These are phyloP conservation scores for Elaphomyces granulatus DNA, from an alignment of 495 filamentous ascomycete genomes.

Conservation along the genomic window DNA sequence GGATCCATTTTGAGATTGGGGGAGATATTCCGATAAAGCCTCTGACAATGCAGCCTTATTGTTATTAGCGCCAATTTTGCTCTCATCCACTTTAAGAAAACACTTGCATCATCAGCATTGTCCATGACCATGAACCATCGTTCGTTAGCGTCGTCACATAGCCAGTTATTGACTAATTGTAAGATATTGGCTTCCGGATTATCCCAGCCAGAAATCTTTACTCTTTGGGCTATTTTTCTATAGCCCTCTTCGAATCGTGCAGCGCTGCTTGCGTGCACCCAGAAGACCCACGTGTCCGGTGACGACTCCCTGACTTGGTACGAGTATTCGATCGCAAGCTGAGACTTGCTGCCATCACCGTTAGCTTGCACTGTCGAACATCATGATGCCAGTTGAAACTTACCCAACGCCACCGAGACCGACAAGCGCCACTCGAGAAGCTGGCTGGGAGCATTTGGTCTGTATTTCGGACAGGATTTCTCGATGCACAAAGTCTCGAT, in stretches of 20 bases:
- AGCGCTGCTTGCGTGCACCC: conserved; percentile 27
- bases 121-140: conserved; percentile 21
- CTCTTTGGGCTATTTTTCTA: conserved; percentile 24
- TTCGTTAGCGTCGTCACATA: conserved; percentile 5
- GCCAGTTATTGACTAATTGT: conserved; percentile 10
- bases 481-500: conserved; percentile 30
- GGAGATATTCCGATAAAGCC: no score
- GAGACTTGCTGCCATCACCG: conserved; percentile 30
- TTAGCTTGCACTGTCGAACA: conserved; percentile 1
- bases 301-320: conserved; percentile 20
- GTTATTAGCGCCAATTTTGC: no score
- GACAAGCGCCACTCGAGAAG: conserved; percentile 19
- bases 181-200: conserved; percentile 11
- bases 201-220: conserved; percentile 12
- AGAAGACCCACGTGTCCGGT: conserved; percentile 30
- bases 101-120: conserved; percentile 19
- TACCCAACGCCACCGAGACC: conserved; percentile 40
- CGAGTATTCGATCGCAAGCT: conserved; percentile 37
- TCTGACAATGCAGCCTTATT: no score
- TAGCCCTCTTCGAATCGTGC: conserved; percentile 29
- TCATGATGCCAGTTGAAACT: conserved; percentile 1
- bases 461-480: conserved; percentile 5
- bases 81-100: conserved; percentile 15
- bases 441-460: background rate
- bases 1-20: no score